Evolutionary conservation across 2,329 filamentous ascomycete species (phyloP), one percentile per base, ranked within the genome.

Genomic region (Sordariomycetes sp.): DNA sequence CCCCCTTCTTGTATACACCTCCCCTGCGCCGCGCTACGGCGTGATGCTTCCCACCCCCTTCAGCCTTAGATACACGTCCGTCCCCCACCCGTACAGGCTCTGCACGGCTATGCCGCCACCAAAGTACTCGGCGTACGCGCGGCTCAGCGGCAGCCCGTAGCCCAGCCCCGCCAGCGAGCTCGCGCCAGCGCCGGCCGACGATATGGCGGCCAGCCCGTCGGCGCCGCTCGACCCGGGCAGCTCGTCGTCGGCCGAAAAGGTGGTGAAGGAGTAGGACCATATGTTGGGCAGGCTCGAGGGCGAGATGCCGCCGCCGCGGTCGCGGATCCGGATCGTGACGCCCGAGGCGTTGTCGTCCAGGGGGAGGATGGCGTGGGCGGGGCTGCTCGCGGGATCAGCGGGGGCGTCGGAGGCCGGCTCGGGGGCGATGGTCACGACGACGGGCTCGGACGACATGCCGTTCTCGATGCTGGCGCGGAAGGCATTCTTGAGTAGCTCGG

Each of bases 181-280:
- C 1, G 83, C 81, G 56, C 89, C 88, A 0, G 82, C 84, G 58
- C 85, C 87, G 34, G 85, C 83, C 1, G 81, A 81, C 1, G 88
- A 87, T 54, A 97, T 87, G 4, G 87, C 85, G 65, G 86, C 88
- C 61, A 97, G 73, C 0, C 88, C 89, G 34, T 74, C 72, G 34
- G 69, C 70, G 51, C 73, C 71, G 40, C 73, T 69, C 14, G 74
- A 71, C 22, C 71, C 72, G 34, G 72, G 69, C 53, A 74, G 63
- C 4, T 75, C 74, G 50, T 74, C 68, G 59, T 82, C 76, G 61
- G 82, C 89, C 59, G 83, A 87, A 71, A 97, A 97, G 0, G 94
- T 99, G 22, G 93, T 97, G 70, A 97, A 99, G 62, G 89, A 94
- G 70, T 97, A 99, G 7, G 91, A 92, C 92, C 94, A 99, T 60